Conservation (phyloP, 257 asterid genomes). For the Osmanthus fragrans region DNA sequence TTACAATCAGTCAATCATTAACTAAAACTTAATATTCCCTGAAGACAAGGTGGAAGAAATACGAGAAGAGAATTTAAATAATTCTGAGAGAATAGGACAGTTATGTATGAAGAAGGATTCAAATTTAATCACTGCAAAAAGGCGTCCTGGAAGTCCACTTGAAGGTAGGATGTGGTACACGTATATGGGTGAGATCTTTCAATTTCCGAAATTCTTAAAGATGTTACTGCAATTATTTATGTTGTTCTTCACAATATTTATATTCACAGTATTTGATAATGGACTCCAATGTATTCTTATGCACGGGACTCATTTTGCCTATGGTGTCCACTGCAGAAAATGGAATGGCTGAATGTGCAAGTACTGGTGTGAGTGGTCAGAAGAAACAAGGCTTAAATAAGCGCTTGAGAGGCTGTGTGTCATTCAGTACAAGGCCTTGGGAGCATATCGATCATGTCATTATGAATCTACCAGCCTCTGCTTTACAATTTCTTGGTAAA, state of each 20-base stretch:
- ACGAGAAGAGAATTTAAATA: conserved; percentile 28
- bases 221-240: background rate
- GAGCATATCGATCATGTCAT: conserved; percentile 91
- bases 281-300: background rate
- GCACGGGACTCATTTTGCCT: conserved; percentile 14
- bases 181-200: background rate
- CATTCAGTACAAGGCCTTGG: conserved; percentile 68
- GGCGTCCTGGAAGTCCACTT: conserved; percentile 48
- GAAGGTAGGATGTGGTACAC: conserved; percentile 45
- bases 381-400: conserved; percentile 57
- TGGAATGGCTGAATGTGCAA: conserved; percentile 31
- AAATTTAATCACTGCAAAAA: conserved; percentile 43
- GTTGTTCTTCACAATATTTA: background rate
- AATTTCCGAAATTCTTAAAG: background rate
- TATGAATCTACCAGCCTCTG: conserved; percentile 97
- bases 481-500: conserved; percentile 83
- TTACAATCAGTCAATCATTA: conserved; percentile 19
- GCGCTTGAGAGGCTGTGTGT: conserved; percentile 41
- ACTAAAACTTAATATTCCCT: conserved; percentile 24
- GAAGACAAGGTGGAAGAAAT: conserved; percentile 49
- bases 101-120: conserved; percentile 35
- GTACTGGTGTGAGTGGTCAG: conserved; percentile 37
- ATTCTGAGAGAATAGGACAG: conserved; percentile 28
- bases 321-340: conserved; percentile 42
- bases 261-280: conserved; percentile 17